Percentiles rank a stretch among this genome's conserved stretches.
Conservation (phyloP, 2,329 filamentous ascomycete genomes). For the Microsporum ferrugineum region DNA sequence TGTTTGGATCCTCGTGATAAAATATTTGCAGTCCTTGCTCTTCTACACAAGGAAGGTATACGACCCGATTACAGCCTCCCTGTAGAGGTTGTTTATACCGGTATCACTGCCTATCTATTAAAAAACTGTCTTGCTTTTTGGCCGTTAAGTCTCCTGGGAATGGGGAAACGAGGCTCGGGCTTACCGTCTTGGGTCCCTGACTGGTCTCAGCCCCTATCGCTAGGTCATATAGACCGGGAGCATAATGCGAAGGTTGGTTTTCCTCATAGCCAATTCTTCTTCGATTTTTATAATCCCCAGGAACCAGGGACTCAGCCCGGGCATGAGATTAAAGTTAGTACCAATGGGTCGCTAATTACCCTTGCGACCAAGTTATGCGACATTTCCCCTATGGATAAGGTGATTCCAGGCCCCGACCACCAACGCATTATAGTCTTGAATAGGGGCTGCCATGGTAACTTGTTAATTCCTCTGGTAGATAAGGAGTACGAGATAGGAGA, state of each 20-base stretch:
- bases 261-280: not conserved
- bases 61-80: not conserved
- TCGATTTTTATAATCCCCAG: not conserved
- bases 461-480: not conserved
- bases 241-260: not conserved
- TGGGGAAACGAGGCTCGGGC: not conserved
- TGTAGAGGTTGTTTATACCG: not conserved
- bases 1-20: constrained; percentile 11
- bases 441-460: not conserved
- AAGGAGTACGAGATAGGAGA: not conserved
- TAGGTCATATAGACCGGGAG: not conserved
- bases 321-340: not conserved
- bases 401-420: not conserved
- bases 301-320: not conserved
- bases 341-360: not conserved
- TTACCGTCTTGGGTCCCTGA: constrained; percentile 12
- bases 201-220: constrained; percentile 5
- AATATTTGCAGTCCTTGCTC: constrained; percentile 12
- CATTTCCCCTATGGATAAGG: not conserved
- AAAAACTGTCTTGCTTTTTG: not conserved
- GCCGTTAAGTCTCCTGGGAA: not conserved
- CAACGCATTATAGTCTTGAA: not conserved
- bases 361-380: not conserved
- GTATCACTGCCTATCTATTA: not conserved
- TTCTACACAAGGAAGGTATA: not conserved